Base-by-base conservation (phyloP, 106 monocot genomes). In the Phalaenopsis equestris region DNA sequence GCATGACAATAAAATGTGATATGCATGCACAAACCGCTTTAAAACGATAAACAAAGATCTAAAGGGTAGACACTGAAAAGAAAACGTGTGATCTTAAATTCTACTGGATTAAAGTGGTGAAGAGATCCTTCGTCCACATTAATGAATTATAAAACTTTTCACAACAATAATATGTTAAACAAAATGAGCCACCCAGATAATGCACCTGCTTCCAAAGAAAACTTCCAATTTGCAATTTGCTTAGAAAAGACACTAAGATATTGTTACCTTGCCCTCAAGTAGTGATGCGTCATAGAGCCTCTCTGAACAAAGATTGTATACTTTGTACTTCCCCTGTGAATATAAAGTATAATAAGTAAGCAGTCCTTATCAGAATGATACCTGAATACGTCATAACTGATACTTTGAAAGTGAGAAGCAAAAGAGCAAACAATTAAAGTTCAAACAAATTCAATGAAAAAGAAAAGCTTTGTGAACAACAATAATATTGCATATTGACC, bases 301-400 rank as follows among this genome's bases (percentile, higher is more conserved):
- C 89, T 93, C 93, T 43, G 90, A 93, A 81, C 93, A 93, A 65
- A 93, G 90, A 76, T 93, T 93, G 81, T 93, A 93, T 24, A 93
- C 93, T 81, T 93, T 93, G 85, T 93, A 93, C 76, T 93, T 93
- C 47, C 90, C 93, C 93, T 93, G 79, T 18, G 76, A 75, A 80
- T 12, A 82, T 16, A 39, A 39, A 70, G 38, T 39, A 11, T 15
- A 65, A 65, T 23, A 52, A 52, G 52, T 65, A 39, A 70, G 70
- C 70, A 38, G 70, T 39, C 14, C 14, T 24, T 65, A 65, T 5
- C 39, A 39, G 70, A 70, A 14, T 16, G 39, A 70, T 70, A 12
- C 11, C 14, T 19, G n/a, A 70, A 70, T 15, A 39, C 8, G 14
- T 5, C 70, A 70, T 70, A 70, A 70, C 38, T 38, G 37, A 70